Percentiles rank a stretch among this genome's conserved stretches.
Evolutionary conservation across 176 grass and related monocot genomes (phyloP).

Genomic region (Musa beccarii): DNA sequence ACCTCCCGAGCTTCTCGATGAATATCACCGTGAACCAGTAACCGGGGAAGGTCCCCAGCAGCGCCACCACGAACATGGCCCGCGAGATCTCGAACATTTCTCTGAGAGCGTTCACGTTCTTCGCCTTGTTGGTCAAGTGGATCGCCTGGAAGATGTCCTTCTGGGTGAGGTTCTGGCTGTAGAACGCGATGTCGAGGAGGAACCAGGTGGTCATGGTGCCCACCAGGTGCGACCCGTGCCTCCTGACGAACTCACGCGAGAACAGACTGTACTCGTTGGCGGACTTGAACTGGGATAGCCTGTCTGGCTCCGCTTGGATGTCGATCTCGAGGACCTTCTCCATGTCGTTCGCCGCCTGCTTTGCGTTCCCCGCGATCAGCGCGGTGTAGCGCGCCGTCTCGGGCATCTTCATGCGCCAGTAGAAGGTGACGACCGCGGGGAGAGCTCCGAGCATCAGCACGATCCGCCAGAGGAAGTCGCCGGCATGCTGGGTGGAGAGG

Average conservation of each 20-base stretch:
- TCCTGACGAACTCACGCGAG: constrained; percentile 10
- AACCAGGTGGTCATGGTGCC: constrained; percentile 18
- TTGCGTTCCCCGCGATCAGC: constrained; percentile 11
- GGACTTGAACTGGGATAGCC: constrained; percentile 26
- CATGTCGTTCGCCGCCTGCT: constrained; percentile 32
- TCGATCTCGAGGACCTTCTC: constrained; percentile 24
- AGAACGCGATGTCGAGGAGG: constrained; percentile 8
- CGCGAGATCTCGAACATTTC: constrained; percentile 24
- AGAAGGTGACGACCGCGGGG: constrained; percentile 23
- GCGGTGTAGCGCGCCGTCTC: constrained; percentile 11
- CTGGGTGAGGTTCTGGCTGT: constrained; percentile 13
- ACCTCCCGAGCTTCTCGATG: constrained; percentile 31
- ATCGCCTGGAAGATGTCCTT: constrained; percentile 28
- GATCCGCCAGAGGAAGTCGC: constrained; percentile 38
- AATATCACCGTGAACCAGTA: constrained; percentile 32
- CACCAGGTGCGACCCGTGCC: constrained; percentile 26
- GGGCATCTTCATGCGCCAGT: constrained; percentile 14
- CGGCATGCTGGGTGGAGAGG: constrained; percentile 1
- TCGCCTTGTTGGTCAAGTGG: neutral
- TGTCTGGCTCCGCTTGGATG: constrained; percentile 16
- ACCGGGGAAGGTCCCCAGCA: constrained; percentile 31
- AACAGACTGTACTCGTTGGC: constrained; percentile 21
- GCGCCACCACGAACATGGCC: constrained; percentile 30
- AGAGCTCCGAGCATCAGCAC: constrained; percentile 34
- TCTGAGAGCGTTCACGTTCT: constrained; percentile 9